Evolutionary conservation across 768 basidiomycete genomes (phyloP).

Genomic region (Coprinopsis cinerea): DNA sequence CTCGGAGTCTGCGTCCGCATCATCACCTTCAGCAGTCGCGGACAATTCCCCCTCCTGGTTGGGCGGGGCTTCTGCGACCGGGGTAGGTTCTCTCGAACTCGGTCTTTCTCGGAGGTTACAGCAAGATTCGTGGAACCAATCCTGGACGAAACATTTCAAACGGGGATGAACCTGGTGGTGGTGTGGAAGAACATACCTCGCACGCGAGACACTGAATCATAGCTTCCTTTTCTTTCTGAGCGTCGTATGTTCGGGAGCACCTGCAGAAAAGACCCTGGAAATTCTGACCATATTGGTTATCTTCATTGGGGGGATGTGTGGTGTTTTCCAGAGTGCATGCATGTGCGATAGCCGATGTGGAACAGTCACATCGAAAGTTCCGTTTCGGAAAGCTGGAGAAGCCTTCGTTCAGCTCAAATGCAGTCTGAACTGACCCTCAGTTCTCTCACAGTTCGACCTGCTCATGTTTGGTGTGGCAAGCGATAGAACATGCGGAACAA

Average conservation of each 20-base stretch:
- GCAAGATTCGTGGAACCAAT: slow-evolving; percentile 91
- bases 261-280: slow-evolving; percentile 70
- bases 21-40: slow-evolving; percentile 16
- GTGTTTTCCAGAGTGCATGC: slow-evolving; percentile 57
- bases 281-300: slow-evolving; percentile 70
- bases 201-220: slow-evolving; percentile 88
- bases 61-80: slow-evolving; percentile 18
- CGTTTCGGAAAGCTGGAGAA: slow-evolving; percentile 67
- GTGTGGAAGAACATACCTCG: slow-evolving; percentile 50
- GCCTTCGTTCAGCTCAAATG: slow-evolving; percentile 7
- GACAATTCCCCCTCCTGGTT: slow-evolving; percentile 5
- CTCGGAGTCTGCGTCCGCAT: slow-evolving; percentile 51
- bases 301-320: slow-evolving; percentile 46
- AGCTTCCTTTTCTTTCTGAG: slow-evolving; percentile 67
- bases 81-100: slow-evolving; percentile 37
- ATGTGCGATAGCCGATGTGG: slow-evolving; percentile 56
- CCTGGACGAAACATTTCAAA: slow-evolving; percentile 36
- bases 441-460: slow-evolving; percentile 65
- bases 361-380: slow-evolving; percentile 80
- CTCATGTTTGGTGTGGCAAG: slow-evolving; percentile 83
- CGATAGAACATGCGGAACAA: slow-evolving; percentile 80
- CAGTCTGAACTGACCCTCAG: slow-evolving; percentile 1
- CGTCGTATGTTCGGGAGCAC: slow-evolving; percentile 67
- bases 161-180: no score
- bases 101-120: slow-evolving; percentile 72